Conservation (phyloP, 2,329 filamentous ascomycete genomes). For the Setomelanomma holmii region DNA sequence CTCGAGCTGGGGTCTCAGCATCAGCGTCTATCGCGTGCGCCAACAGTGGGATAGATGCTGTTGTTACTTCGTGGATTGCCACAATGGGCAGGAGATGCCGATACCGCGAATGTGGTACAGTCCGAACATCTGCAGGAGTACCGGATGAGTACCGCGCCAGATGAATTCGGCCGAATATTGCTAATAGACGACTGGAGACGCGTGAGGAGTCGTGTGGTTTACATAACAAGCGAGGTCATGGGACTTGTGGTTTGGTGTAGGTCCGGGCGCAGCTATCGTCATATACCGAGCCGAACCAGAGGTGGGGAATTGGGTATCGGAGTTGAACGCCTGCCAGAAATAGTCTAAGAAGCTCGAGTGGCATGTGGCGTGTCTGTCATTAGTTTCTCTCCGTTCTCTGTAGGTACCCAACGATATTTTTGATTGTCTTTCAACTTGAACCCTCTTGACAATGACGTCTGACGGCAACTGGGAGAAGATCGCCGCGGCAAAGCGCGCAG, state of each 20-base stretch:
- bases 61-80: too few relatives aligned
- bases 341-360: conserved; percentile 1
- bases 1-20: conserved; percentile 9
- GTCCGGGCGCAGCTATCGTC: conserved; percentile 15
- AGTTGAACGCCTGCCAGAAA: conserved; percentile 9
- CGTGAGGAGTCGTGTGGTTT: neutral
- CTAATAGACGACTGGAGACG: neutral
- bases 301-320: conserved; percentile 27
- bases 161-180: neutral
- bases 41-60: neutral
- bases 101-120: conserved; percentile 11
- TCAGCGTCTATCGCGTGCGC: conserved; percentile 12
- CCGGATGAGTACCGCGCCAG: too few relatives aligned
- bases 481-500: conserved; percentile 52
- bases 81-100: conserved; percentile 12
- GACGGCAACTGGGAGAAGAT: conserved; percentile 54
- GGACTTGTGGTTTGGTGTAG: conserved; percentile 4
- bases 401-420: too few relatives aligned
- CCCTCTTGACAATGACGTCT: conserved; percentile 14
- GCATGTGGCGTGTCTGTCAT: too few relatives aligned
- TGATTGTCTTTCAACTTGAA: neutral
- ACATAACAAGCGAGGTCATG: conserved; percentile 20
- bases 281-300: conserved; percentile 19
- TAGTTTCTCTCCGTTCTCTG: too few relatives aligned
- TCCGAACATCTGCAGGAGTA: neutral